Evolutionary conservation across 1,284 basidiomycete species (phyloP), one percentile per base, ranked within the genome.

Genomic region (Marasmius sp.): DNA sequence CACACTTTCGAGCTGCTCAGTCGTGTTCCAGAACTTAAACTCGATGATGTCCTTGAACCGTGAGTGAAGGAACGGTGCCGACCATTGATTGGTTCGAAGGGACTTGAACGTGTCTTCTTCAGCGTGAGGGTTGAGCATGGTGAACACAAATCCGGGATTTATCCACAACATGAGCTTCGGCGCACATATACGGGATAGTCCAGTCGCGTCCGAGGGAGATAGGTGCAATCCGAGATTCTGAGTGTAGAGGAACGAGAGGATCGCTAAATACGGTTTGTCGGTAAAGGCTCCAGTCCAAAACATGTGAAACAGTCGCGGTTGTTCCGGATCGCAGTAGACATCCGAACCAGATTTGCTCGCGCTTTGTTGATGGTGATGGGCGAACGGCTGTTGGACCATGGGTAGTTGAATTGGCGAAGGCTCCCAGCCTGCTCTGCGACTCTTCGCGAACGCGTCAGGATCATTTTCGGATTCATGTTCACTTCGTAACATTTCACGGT

Each of bases 1-100:
- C 1, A 93, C 81, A 38, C 88, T 87, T 65, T 95, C 93, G 48
- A 95, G 79, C 68, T 94, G 92, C 68, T 94, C 93, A 2, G 93
- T 94, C 37, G 93, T 94, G 71, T 95, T 94, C 93, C 93, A 95
- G 69, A 94, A 82, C 71, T 89, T 92, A 79, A 95, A 95, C 70
- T 91, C 85, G 72, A 95, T 87, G 22, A 91, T 83, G 64, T 92
- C 88, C 62, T 85, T 83, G 78, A 95, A 94, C 57, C 92, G 81
- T n/a, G 84, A 84, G 72, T 95, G 91, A 16, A 95, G 78, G 79
- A 95, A 93, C 0, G 93, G 93, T 4, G 91, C 85, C 1, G 90
- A 86, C 93, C 93, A 95, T 0, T 92, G 91, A 70, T 91, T 95
- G 8, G 81, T 79, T 63, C 85, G 85, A 43, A 95, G 82, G 61